phyloP scores from a whole-genome alignment of 176 grass and related monocot species.

The Musa beccarii region DNA sequence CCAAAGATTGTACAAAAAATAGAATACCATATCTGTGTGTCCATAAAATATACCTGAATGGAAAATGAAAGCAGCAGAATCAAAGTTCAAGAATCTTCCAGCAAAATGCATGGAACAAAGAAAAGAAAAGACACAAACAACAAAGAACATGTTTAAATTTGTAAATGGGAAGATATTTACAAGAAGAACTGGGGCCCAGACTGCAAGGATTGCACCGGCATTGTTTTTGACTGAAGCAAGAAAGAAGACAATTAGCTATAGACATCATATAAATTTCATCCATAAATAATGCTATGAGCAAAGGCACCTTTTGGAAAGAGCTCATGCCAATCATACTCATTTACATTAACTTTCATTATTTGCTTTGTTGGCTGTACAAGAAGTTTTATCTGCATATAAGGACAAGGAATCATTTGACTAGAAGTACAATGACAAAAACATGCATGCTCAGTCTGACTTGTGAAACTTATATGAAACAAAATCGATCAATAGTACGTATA shows the following conservation, averaged over 20 bases:
- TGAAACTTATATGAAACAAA: neutral
- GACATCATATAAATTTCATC: conserved; percentile 1
- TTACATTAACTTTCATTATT: conserved; percentile 84
- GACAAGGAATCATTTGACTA: neutral
- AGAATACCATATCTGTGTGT: conserved; percentile 99
- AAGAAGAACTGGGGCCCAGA: conserved; percentile 79
- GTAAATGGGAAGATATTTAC: conserved; percentile 19
- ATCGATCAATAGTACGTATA: too few species aligned
- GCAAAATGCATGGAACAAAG: conserved; percentile 1
- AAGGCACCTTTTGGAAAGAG: conserved; percentile 84
- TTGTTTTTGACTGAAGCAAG: conserved; percentile 70
- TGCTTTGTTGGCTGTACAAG: conserved; percentile 78
- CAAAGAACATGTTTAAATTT: neutral
- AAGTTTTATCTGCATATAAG: conserved; percentile 76
- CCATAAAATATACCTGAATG: conserved; percentile 96
- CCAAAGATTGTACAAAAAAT: conserved; percentile 96
- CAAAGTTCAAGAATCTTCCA: conserved; percentile 16
- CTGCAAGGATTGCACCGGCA: conserved; percentile 85
- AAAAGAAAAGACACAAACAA: conserved; percentile 6
- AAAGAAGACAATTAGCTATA: conserved; percentile 9
- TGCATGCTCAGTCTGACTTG: neutral
- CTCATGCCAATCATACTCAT: conserved; percentile 93
- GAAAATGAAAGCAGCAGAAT: conserved; percentile 19
- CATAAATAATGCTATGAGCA: conserved; percentile 10
- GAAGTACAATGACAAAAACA: neutral